phyloP scores from a whole-genome alignment of 495 filamentous ascomycete genomes.

The Hypomontagnella monticulosa region DNA sequence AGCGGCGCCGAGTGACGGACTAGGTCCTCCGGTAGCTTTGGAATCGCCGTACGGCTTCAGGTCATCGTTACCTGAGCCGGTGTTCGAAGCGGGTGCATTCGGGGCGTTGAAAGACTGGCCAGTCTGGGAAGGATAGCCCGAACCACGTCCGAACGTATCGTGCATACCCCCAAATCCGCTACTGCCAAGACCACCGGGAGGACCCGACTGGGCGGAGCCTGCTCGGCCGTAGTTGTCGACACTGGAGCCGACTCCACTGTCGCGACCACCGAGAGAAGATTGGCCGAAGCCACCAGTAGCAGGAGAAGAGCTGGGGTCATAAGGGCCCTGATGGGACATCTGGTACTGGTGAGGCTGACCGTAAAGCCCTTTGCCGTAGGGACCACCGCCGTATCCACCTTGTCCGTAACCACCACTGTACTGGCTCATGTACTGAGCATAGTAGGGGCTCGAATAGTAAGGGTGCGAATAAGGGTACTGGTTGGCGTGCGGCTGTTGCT shows the following conservation, averaged over 20 bases:
- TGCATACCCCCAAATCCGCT: slow-evolving; percentile 77
- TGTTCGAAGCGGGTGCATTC: slow-evolving; percentile 67
- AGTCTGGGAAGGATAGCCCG: slow-evolving; percentile 68
- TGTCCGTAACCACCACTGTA: slow-evolving; percentile 73
- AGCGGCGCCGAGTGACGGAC: slow-evolving; percentile 82
- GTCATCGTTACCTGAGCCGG: slow-evolving; percentile 67
- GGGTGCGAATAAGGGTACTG: slow-evolving; percentile 88
- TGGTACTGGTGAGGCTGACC: slow-evolving; percentile 83
- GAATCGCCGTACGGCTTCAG: slow-evolving; percentile 78
- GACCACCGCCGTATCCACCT: slow-evolving; percentile 71
- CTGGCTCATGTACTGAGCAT: slow-evolving; percentile 79
- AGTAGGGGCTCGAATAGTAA: slow-evolving; percentile 79
- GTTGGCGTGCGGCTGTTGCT: slow-evolving; percentile 70
- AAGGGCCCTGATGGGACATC: slow-evolving; percentile 73
- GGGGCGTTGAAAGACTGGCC: slow-evolving; percentile 74
- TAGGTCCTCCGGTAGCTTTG: slow-evolving; percentile 78
- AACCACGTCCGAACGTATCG: slow-evolving; percentile 79
- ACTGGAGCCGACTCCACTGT: slow-evolving; percentile 64
- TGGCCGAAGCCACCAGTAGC: slow-evolving; percentile 77
- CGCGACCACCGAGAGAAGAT: slow-evolving; percentile 72
- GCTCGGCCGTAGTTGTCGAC: slow-evolving; percentile 79
- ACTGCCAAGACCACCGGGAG: slow-evolving; percentile 70
- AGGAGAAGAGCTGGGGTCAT: slow-evolving; percentile 82
- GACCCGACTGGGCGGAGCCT: slow-evolving; percentile 75
- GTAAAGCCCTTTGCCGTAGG: slow-evolving; percentile 86